Evolutionary conservation across 2,329 filamentous ascomycete genomes (phyloP), one percentile per base, ranked within the genome.

Genomic region (Colletotrichum tropicale): DNA sequence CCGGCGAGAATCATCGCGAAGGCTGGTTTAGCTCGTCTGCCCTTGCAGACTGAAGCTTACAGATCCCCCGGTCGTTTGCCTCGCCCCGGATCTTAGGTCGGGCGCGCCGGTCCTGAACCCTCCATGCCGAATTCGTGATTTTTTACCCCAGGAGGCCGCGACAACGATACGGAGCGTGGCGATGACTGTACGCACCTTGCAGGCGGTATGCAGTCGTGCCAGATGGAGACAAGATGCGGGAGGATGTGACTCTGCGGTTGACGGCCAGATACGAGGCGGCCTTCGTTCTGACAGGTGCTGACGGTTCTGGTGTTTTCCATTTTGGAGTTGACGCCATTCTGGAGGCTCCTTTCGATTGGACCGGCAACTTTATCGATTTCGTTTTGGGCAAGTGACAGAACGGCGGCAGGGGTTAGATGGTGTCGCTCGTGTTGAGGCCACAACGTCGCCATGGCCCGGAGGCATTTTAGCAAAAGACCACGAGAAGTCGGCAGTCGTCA

Each of bases 151-250:
- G 26, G 9, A 43, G 64, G 73, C 38, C 70, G 67, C 34, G 58
- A 43, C 68, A 52, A 38, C 65, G 64, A 58, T 55, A 24, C 43
- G 56, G 52, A 72, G 72, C 24, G n/a, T 61, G 15, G 9, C 38
- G 73, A 75, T 60, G 73, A 73, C 73, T 73, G 43, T 75, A 65
- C 58, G 43, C 70, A 69, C 43, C 70, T 75, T 58, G 64, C 43
- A 73, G 58, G 32, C 64, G 64, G 64, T 43, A 36, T 64, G 64
- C 64, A 65, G 48, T 36, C 32, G 70, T 64, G 21, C 28, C 73
- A 52, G 73, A 75, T 73, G 64, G 56, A 38, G 66, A 48, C 36
- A 56, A 62, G 74, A 66, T 61, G 52, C 70, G 48, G 52, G 28
- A 66, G 26, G 30, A n/a, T 66, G 55, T 70, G 71, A 62, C 74